Conservation (phyloP, 345 rosid genomes). For the Gossypioides kirkii region DNA sequence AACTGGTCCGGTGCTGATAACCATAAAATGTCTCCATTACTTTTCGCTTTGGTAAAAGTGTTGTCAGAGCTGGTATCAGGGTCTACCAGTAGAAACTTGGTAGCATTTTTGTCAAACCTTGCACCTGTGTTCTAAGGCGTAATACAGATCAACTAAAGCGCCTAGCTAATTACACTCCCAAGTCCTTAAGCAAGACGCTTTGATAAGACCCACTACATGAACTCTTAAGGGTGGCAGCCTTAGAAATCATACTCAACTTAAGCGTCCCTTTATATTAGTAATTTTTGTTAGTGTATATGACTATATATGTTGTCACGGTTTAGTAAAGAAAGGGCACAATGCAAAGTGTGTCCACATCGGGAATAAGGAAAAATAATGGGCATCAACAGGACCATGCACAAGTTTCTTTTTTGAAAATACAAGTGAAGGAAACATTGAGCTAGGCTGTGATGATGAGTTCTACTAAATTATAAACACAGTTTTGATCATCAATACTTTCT, state of each 20-base stretch:
- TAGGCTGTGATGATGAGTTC: too few species aligned
- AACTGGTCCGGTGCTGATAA: constrained; percentile 6
- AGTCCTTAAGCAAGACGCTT: not conserved
- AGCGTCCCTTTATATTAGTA: not conserved
- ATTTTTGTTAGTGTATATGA: not conserved
- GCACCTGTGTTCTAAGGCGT: not conserved
- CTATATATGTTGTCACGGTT: not conserved
- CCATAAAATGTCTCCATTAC: not conserved
- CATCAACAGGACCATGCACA: not conserved
- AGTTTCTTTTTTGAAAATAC: not conserved
- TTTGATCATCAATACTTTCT: too few species aligned
- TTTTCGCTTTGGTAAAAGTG: not conserved
- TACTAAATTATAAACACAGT: too few species aligned
- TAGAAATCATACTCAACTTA: not conserved
- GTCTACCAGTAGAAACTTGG: not conserved
- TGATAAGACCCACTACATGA: not conserved
- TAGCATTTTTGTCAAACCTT: not conserved
- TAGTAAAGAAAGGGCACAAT: not conserved
- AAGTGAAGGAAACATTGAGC: not conserved
- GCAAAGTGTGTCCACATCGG: not conserved
- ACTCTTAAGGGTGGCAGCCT: not conserved
- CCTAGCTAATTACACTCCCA: not conserved
- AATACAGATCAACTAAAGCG: not conserved
- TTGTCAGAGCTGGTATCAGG: not conserved
- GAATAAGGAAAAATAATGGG: not conserved